Evolutionary conservation across 2,329 filamentous ascomycete species (phyloP), one percentile per base, ranked within the genome.

Genomic region (Xylariaceae sp.): DNA sequence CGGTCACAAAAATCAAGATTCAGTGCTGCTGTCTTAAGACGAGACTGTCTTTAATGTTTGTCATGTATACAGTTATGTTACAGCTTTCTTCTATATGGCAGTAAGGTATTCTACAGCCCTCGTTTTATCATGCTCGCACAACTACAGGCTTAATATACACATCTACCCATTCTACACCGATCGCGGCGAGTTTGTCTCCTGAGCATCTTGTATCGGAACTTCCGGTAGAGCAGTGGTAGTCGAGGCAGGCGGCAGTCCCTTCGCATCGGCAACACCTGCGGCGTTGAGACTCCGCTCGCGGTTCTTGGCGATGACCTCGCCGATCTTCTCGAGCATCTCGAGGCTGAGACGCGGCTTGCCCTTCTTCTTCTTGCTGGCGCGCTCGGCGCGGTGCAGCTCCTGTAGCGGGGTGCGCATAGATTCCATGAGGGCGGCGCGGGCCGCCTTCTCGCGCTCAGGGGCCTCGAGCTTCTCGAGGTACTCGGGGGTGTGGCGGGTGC

Each of bases 401-500:
- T 80, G 71, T 43, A 81, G 60, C 24, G 79, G 79, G 22, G 77
- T 78, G 55, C 61, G 59, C 59, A 62, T 64, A 51, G 52, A 59
- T n/a, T 64, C 61, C 51, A 59, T 56, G 56, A 63, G 63, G 43
- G 58, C 63, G 56, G 36, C 53, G 39, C 62, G 64, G 54, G 68
- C 65, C 59, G 71, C 66, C 61, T 65, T 63, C 47, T 62, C 66
- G 19, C 57, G 60, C 33, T 78, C 82, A 61, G 83, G 75, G 44
- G 71, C 66, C 62, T 79, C 71, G 71, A 83, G 84, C 65, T 72
- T 67, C 51, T 71, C 71, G 39, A 90, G 64, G 61, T 85, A 95
- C 62, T 84, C 85, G 34, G 77, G 69, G 49, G 89, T 85, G 67
- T 95, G 88, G 36, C 87, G 75, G 39, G 83, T 89, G 57, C 89